phyloP scores from a whole-genome alignment of 305 asterid genomes.

The Ajuga reptans region DNA sequence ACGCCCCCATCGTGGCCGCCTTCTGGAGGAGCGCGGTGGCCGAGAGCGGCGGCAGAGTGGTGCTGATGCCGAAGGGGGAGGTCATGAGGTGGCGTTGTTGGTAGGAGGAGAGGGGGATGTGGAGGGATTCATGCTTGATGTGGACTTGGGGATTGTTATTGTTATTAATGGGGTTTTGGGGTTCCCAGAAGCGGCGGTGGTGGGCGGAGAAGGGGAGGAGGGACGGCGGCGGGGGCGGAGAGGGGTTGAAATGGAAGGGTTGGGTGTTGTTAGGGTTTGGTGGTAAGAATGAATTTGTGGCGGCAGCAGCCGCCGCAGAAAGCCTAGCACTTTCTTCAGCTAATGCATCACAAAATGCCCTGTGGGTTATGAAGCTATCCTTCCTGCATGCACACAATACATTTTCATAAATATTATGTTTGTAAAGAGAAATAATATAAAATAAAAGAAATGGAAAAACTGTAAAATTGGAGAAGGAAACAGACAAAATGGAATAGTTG shows the following conservation, averaged over 20 bases:
- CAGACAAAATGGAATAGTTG: conserved; percentile 10
- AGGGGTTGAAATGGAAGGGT: conserved; percentile 25
- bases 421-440: neutral
- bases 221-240: conserved; percentile 23
- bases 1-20: conserved; percentile 44
- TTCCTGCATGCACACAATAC: conserved; percentile 36
- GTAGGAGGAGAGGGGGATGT: conserved; percentile 40
- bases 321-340: conserved; percentile 81
- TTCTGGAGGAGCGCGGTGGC: conserved; percentile 77
- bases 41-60: conserved; percentile 37
- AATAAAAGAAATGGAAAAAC: neutral
- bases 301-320: conserved; percentile 30
- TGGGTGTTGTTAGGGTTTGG: conserved; percentile 26
- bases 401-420: neutral
- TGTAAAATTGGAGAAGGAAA: neutral
- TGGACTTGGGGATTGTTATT: conserved; percentile 24
- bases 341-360: conserved; percentile 84
- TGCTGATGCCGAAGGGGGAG: conserved; percentile 28
- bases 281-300: conserved; percentile 37
- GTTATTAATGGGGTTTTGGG: conserved; percentile 22
- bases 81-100: conserved; percentile 22
- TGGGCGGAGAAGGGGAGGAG: conserved; percentile 34
- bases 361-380: conserved; percentile 80
- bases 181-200: conserved; percentile 37
- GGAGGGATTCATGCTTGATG: conserved; percentile 50